phyloP scores from a whole-genome alignment of 805 yeast genomes.

The Clavispora phyllophila region DNA sequence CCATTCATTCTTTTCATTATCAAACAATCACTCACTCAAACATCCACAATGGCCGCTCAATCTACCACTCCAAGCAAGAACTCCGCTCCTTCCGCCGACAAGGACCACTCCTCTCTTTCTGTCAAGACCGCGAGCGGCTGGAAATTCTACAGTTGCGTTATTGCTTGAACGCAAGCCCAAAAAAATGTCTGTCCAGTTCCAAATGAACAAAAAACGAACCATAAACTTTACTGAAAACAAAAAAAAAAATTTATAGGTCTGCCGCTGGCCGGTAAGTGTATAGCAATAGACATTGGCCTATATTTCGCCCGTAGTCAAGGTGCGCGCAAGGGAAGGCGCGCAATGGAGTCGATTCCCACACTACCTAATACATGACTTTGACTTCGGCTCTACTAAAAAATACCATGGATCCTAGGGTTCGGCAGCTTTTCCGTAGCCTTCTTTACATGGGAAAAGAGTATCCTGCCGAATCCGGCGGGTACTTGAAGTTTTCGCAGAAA shows the following conservation, averaged over 20 bases:
- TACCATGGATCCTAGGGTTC: conserved; percentile 13
- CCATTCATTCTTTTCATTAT: not conserved
- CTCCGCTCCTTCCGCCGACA: not conserved
- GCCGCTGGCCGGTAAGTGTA: not conserved
- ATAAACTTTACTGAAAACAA: too few species aligned
- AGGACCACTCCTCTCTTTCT: not conserved
- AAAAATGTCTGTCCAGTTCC: too few species aligned
- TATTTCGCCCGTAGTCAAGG: not conserved
- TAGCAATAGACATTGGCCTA: not conserved
- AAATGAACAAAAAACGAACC: not conserved
- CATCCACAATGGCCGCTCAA: not conserved
- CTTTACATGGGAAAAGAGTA: conserved; percentile 33
- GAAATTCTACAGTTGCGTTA: not conserved
- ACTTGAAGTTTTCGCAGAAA: conserved; percentile 16
- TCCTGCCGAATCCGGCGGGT: conserved; percentile 29
- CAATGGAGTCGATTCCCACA: too few species aligned
- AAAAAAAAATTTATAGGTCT: not conserved
- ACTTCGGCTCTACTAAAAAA: too few species aligned
- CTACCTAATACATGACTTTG: too few species aligned
- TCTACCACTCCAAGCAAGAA: not conserved
- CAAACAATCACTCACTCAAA: not conserved
- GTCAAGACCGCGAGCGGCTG: not conserved
- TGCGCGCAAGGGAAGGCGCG: too few species aligned
- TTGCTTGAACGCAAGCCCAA: not conserved
- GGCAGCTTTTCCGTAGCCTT: conserved; percentile 18